These are phyloP conservation scores for Termitomyces sp. DNA, from an alignment of 768 basidiomycete species.

Conservation along the genomic window DNA sequence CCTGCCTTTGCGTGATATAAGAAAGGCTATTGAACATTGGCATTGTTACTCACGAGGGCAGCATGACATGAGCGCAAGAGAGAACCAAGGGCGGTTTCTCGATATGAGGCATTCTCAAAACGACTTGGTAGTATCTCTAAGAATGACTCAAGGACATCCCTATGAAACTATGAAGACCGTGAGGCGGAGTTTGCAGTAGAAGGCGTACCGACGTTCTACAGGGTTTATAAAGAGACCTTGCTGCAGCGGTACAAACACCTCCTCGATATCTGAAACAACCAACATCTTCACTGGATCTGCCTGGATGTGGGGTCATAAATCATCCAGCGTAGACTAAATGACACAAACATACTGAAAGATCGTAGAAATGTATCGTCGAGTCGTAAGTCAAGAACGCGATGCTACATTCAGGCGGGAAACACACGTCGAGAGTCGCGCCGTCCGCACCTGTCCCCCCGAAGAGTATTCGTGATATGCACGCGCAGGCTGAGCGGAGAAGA, in stretches of 20 bases:
- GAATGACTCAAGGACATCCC: slow-evolving; percentile 58
- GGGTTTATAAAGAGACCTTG: slow-evolving; percentile 76
- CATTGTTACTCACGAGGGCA: slow-evolving; percentile 48
- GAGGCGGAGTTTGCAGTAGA: background rate
- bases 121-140: slow-evolving; percentile 60
- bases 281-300: slow-evolving; percentile 60
- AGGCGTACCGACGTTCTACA: slow-evolving; percentile 57
- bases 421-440: slow-evolving; percentile 33
- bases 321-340: slow-evolving; percentile 6
- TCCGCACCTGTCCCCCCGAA: slow-evolving; percentile 51
- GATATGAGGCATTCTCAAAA: slow-evolving; percentile 40
- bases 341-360: slow-evolving; percentile 65
- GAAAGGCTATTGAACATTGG: background rate
- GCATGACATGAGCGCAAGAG: slow-evolving; percentile 68
- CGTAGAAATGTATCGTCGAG: slow-evolving; percentile 76
- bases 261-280: slow-evolving; percentile 86
- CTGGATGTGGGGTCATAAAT: slow-evolving; percentile 26
- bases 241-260: slow-evolving; percentile 78
- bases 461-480: slow-evolving; percentile 52
- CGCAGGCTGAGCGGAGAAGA: slow-evolving; percentile 62
- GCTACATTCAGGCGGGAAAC: slow-evolving; percentile 46
- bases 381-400: slow-evolving; percentile 87
- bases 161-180: slow-evolving; percentile 18
- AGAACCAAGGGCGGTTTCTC: slow-evolving; percentile 71
- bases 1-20: slow-evolving; percentile 36